phyloP scores from a whole-genome alignment of 140 eudicot genomes.

The Anethum foeniculum region DNA sequence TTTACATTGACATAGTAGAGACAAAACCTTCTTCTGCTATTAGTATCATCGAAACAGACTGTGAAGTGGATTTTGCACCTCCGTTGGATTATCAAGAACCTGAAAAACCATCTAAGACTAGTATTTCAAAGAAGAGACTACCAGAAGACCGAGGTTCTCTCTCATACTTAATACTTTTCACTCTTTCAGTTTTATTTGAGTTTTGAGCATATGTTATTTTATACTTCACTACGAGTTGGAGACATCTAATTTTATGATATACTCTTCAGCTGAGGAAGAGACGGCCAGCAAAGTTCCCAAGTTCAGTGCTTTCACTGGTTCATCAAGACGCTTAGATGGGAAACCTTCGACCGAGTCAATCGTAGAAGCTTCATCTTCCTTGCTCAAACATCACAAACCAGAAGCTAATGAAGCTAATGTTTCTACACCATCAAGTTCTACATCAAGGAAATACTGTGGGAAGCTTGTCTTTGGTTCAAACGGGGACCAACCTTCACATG shows the following conservation, averaged over 20 bases:
- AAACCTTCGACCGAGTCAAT: constrained; percentile 26
- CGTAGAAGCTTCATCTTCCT: constrained; percentile 27
- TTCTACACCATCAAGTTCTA: constrained; percentile 36
- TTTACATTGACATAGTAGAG: constrained; percentile 67
- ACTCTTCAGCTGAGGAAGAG: constrained; percentile 50
- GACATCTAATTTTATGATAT: neutral
- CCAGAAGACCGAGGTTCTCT: constrained; percentile 36
- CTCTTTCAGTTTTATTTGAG: neutral
- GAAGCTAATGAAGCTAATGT: constrained; percentile 18
- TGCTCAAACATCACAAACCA: constrained; percentile 29
- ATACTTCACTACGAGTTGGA: neutral
- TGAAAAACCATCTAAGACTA: constrained; percentile 40
- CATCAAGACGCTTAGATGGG: constrained; percentile 72
- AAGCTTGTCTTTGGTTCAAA: constrained; percentile 77
- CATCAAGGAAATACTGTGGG: constrained; percentile 43
- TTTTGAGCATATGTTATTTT: neutral
- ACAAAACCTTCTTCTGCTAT: constrained; percentile 61
- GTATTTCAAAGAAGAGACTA: constrained; percentile 24
- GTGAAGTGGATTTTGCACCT: constrained; percentile 86
- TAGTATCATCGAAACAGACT: constrained; percentile 70
- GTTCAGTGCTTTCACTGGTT: constrained; percentile 54
- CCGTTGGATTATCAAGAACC: constrained; percentile 81
- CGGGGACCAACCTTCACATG: constrained; percentile 33
- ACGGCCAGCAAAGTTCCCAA: constrained; percentile 36
- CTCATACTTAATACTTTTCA: neutral